These are phyloP conservation scores for Magnaporthales sp. DNA, from an alignment of 2,329 filamentous ascomycete genomes.

Conservation along the genomic window DNA sequence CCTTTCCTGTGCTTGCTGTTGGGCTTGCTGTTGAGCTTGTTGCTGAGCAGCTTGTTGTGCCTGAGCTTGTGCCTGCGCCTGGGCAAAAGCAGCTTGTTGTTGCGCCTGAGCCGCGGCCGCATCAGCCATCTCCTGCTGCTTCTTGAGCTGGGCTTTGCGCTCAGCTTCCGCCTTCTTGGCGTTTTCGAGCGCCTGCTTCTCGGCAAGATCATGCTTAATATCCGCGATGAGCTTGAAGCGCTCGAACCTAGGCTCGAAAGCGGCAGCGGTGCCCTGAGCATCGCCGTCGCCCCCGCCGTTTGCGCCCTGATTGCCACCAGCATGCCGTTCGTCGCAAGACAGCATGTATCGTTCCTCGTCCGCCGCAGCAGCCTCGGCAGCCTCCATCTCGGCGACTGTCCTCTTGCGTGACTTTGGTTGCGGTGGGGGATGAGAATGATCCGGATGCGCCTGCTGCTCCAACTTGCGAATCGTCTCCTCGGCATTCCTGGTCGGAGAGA, in stretches of 20 bases:
- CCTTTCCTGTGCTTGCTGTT: conserved; percentile 9
- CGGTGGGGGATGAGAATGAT: conserved; percentile 68
- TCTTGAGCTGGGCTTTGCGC: conserved; percentile 39
- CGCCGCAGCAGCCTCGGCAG: conserved; percentile 85
- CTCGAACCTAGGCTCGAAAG: conserved; percentile 80
- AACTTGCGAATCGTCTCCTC: conserved; percentile 66
- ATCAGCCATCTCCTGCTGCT: conserved; percentile 36
- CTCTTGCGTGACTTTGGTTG: conserved; percentile 85
- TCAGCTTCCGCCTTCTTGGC: conserved; percentile 54
- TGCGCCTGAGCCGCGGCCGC: conserved; percentile 29
- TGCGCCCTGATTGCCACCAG: conserved; percentile 48
- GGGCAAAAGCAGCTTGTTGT: conserved; percentile 27
- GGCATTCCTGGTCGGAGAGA: conserved; percentile 64
- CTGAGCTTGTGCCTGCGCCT: conserved; percentile 29
- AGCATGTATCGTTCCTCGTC: conserved; percentile 91
- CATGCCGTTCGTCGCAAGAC: conserved; percentile 75
- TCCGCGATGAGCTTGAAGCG: conserved; percentile 86
- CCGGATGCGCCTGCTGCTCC: conserved; percentile 63
- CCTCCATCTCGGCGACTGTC: conserved; percentile 88
- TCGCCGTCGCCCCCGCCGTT: conserved; percentile 60
- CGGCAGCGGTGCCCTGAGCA: conserved; percentile 58
- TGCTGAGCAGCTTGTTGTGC: conserved; percentile 23
- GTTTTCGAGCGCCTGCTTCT: conserved; percentile 71
- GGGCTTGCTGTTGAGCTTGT: conserved; percentile 17
- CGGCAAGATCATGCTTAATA: conserved; percentile 69